Conservation (phyloP, 1,139 yeast genomes). For the Pneumocystis murina region DNA sequence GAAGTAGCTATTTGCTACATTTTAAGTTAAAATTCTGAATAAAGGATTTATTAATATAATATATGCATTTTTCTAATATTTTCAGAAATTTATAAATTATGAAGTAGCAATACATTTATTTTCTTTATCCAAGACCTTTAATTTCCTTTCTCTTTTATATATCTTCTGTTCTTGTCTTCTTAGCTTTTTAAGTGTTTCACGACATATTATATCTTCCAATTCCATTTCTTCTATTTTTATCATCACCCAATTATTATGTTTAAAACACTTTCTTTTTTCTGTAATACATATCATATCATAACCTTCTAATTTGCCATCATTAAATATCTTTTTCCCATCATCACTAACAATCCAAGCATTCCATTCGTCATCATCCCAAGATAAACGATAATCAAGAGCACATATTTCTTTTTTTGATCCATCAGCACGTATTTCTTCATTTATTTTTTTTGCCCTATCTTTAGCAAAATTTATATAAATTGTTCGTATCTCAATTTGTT, state of each 20-base stretch:
- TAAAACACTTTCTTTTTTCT: constrained; percentile 52
- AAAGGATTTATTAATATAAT: not conserved
- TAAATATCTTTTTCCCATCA: constrained; percentile 6
- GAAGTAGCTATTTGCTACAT: not conserved
- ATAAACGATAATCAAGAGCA: constrained; percentile 27
- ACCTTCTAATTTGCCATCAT: constrained; percentile 16
- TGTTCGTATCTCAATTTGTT: constrained; percentile 14
- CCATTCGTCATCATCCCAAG: constrained; percentile 15
- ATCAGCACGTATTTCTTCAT: constrained; percentile 12
- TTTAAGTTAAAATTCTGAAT: not conserved
- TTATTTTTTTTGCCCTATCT: constrained; percentile 14
- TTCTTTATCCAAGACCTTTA: not conserved
- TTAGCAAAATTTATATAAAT: constrained; percentile 13
- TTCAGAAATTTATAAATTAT: not conserved
- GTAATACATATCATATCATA: constrained; percentile 33
- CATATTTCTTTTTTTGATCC: constrained; percentile 27
- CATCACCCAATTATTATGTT: constrained; percentile 55
- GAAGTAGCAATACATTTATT: not conserved
- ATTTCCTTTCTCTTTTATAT: constrained; percentile 5
- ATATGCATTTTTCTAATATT: not conserved
- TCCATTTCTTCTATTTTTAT: constrained; percentile 22
- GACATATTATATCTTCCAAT: constrained; percentile 12
- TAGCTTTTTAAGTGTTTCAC: constrained; percentile 8
- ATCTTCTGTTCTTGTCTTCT: constrained; percentile 13
- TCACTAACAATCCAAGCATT: constrained; percentile 13